A percentile compares a stretch with the other conserved stretches of the same genome.
These are phyloP conservation scores for Hanseniaspora lindneri DNA, from an alignment of 805 yeast species.

Conservation along the genomic window DNA sequence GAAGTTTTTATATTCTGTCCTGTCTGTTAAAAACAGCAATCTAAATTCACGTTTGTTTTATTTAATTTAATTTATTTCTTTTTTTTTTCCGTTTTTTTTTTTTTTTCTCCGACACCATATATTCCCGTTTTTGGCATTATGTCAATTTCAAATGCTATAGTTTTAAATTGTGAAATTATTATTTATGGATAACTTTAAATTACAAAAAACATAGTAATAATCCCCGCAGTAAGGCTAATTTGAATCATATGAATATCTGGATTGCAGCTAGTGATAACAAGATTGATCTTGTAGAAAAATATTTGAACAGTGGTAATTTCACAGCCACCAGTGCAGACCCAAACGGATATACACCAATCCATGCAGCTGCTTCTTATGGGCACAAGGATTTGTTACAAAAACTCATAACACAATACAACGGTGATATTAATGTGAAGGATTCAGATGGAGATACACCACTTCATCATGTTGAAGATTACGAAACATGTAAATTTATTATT, in stretches of 20 bases:
- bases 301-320: constrained; percentile 39
- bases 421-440: constrained; percentile 74
- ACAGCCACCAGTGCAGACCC: constrained; percentile 71
- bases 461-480: constrained; percentile 71
- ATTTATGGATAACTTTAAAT: too few species aligned
- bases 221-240: too few species aligned
- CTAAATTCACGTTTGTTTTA: too few species aligned
- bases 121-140: too few species aligned
- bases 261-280: constrained; percentile 86
- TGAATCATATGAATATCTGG: constrained; percentile 78
- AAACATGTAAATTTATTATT: constrained; percentile 52
- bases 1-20: too few species aligned
- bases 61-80: too few species aligned
- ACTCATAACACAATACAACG: constrained; percentile 39
- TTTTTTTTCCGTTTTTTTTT: too few species aligned
- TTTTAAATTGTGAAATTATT: too few species aligned
- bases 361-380: constrained; percentile 94
- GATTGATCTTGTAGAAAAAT: constrained; percentile 42
- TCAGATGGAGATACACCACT: constrained; percentile 90
- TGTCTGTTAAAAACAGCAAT: too few species aligned
- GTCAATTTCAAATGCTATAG: too few species aligned
- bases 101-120: too few species aligned
- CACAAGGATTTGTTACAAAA: constrained; percentile 49
- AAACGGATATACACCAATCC: constrained; percentile 92
- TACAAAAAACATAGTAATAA: too few species aligned